Evolutionary conservation across 23 red algal species (phyloP), one percentile per base, ranked within the genome.

Genomic region (Cyanidiococcus yangmingshanensis): DNA sequence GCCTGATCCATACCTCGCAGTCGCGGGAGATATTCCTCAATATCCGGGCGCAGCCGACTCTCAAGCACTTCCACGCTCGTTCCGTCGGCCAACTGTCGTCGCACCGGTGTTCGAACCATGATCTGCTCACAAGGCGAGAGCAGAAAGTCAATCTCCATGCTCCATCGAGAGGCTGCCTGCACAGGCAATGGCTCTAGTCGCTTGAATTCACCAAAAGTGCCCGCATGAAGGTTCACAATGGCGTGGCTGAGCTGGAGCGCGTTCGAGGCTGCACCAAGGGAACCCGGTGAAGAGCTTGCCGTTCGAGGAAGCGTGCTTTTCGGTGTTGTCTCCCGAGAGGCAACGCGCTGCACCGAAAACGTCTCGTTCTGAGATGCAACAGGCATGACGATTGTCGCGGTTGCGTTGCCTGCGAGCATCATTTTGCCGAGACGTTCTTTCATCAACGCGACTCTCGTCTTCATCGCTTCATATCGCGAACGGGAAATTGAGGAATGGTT

Each of bases 161-260:
- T 85, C 91, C 91, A 95, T 51, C 59, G 85, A 68, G 84, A 79
- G 50, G 85, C 86, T 36, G 77, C 57, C 35, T 86, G 79, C 7
- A 74, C 35, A 39, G 83, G 51, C 37, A 95, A 68, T 50, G 91
- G 91, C 45, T 80, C 91, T 37, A 95, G 74, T 30, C 82, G 45
- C 58, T 95, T 95, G 57, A 89, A 82, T 41, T 95, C 91, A 16
- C 91, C 91, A 83, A 95, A 95, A 45, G 91, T 95, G 59, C 88
- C 85, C 15, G 91, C 86, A 68, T 89, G 83, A 40, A 95, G 57
- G 40, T 87, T 90, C 18, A 84, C 87, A 38, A 95, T 81, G 26
- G 58, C 58, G 26, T 81, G 59, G n/a, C 58, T 71, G 0, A 81
- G 54, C 30, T 71, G 59, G 30, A 81, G 78, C 59, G 78, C 78